Evolutionary conservation across 306 rosid genomes (phyloP), one percentile per base, ranked within the genome.

Genomic region (Medicago lupulina): DNA sequence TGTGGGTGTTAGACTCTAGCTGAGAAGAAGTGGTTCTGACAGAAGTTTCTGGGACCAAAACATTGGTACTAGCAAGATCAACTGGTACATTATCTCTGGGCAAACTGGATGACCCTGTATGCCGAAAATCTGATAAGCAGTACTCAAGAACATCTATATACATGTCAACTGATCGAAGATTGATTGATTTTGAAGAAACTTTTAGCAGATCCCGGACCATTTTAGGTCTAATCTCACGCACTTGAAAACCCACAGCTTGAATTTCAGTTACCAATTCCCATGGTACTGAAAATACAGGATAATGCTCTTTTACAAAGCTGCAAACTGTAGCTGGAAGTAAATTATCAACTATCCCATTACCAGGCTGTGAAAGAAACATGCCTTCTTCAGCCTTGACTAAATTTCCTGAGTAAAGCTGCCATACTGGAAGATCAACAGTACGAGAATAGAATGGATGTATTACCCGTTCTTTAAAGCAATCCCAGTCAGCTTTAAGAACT

Each of bases 361-460:
- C 95, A n/a, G 98, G 98, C 80, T 92, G 97, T 68, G 98, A 90
- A 81, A 94, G 98, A 86, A 94, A 94, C 98, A 94, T 94, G 64
- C 98, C 98, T 76, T 94, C 98, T 82, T 90, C 97, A 67, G 97
- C 98, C 91, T 88, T 94, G 80, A 92, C 97, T 73, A 88, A 84
- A 84, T 94, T 92, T 84, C 98, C 98, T 0, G 98, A 92, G 92
- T 88, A 94, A 67, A 94, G 89, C 87, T 94, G 93, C 98, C 98
- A 94, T 67, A 94, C 90, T 38, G 98, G 97, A 87, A 92, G 93
- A 61, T 90, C 94, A 83, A 86, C 85, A 77, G 83, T 87, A 71
- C 94, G 95, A 76, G 93, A 83, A 89, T 94, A 94, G 70, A 94
- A 90, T 69, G 98, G 96, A 83, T 80, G 89, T 83, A 94, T 87